Conservation (phyloP, 805 yeast species). For the Tetrapisispora nanseiensis region DNA sequence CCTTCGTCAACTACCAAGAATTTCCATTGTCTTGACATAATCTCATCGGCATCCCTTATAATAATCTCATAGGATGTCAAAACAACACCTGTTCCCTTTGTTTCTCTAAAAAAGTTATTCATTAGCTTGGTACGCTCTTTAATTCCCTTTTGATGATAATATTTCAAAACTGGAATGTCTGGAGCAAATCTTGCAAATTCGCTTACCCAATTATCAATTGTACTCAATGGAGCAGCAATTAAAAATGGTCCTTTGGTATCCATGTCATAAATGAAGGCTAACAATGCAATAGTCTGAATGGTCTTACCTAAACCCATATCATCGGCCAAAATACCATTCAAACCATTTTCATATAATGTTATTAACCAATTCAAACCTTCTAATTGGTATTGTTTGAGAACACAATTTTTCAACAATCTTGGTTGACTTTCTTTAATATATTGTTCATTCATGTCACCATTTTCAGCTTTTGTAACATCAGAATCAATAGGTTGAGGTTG, state of each 20-base stretch:
- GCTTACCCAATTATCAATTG: conserved; percentile 73
- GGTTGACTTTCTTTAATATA: conserved; percentile 41
- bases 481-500: no score
- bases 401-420: conserved; percentile 42
- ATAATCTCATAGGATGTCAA: conserved; percentile 78
- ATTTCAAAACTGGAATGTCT: conserved; percentile 46
- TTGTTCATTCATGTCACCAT: conserved; percentile 12
- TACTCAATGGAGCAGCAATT: conserved; percentile 73
- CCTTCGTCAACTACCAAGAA: conserved; percentile 92
- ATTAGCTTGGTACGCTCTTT: conserved; percentile 18
- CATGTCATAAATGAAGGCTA: conserved; percentile 68
- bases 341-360: conserved; percentile 82
- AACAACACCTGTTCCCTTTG: conserved; percentile 40
- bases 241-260: conserved; percentile 72
- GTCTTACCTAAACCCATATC: conserved; percentile 98
- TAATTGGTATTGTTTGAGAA: conserved; percentile 72
- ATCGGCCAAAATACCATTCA: conserved; percentile 92
- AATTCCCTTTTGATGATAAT: conserved; percentile 53
- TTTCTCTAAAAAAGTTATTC: conserved; percentile 35
- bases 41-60: conserved; percentile 51
- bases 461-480: no score
- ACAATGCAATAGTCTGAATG: conserved; percentile 70
- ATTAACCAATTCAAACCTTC: conserved; percentile 89
- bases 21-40: conserved; percentile 57
- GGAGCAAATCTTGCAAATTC: conserved; percentile 76